Base-by-base conservation (phyloP, 2,329 filamentous ascomycete genomes). In the Claviceps cyperi region DNA sequence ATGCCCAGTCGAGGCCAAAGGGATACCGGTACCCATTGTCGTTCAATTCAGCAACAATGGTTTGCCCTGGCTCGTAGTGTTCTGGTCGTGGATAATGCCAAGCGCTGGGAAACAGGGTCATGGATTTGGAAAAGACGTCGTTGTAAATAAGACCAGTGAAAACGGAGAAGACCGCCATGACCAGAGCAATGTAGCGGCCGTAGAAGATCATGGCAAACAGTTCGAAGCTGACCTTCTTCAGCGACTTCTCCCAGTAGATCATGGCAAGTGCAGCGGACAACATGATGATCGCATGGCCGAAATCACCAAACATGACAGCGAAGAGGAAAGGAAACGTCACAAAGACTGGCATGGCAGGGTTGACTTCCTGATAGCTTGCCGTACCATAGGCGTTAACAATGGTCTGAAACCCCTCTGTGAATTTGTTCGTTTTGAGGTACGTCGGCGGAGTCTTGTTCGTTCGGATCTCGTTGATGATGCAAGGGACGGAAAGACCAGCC, bases 241-340 rank as follows among this genome's bases (percentile, higher is more conserved):
- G 74, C 52, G 84, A 82, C 70, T 87, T 90, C 69, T 98, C 92
- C 76, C 83, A 97, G 71, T 95, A 87, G 59, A 98, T 97, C 89
- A 98, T 95, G 51, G 89, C 87, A 50, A 81, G 62, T 14, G 92
- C 86, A 51, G 88, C 86, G 50, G 80, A 64, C 43, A 91, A 76
- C 85, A 98, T 94, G 66, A 98, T 85, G 56, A 83, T 67, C 57
- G 91, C 92, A 63, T 98, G 92, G 48, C 92, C 94, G 52, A 95
- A 83, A 68, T 98, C 92, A 74, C 92, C 94, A 64, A 98, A 98
- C 92, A 98, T 98, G 78, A 98, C 92, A 47, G 92, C 92, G 64
- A 98, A 98, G 54, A 98, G 75, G 75, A 98, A 98, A n/a, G 94
- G 92, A 69, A 98, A 98, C 5, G 92, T 98, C 55, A 98, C 83